Evolutionary conservation across 805 yeast genomes (phyloP), one percentile per base, ranked within the genome.

Genomic region (Wickerhamiella occidentalis): DNA sequence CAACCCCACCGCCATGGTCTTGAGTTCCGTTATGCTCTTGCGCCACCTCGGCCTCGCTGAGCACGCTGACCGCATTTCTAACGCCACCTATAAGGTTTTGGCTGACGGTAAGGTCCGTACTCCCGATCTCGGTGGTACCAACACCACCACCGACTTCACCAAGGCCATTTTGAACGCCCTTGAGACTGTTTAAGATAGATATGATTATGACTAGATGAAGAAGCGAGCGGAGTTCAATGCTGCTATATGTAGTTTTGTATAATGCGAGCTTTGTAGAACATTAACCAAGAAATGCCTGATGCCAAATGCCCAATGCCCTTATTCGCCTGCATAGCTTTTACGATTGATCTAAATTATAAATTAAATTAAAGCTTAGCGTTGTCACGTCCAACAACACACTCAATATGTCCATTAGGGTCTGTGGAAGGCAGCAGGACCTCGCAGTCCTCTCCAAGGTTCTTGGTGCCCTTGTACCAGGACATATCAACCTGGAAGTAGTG

Each of bases 1-100:
- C 57, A 90, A 90, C 80, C 98, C 98, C 67, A 85, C 96, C 54
- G 97, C 96, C 60, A 83, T 90, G 90, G 83, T 90, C 62, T 75
- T 92, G 63, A 85, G 96, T 52, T 78, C 95, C 42, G 72, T 88
- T 56, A 79, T 90, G 82, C 69, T 90, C 81, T 78, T 90, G 73
- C 85, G 96, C 74, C 98, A 90, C 71, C 77, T 90, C 65, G 96
- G 96, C 57, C 76, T 90, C 61, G 85, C 82, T 63, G 73, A 74
- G 45, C 74, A 80, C 57, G 96, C 96, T 59, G 85, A 84, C 71
- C 82, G 79, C 65, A 86, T 90, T 66, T 76, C 95, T 48, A 71
- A 76, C 62, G 97, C 97, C 50, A 88, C 94, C 56, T 83, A 85
- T 72, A 81, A 77, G 58, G 96, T 87, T 54, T 76, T 92, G 58